These are phyloP conservation scores for Stentor coeruleus DNA, from an alignment of 73 alveolate genomes.

Conservation along the genomic window DNA sequence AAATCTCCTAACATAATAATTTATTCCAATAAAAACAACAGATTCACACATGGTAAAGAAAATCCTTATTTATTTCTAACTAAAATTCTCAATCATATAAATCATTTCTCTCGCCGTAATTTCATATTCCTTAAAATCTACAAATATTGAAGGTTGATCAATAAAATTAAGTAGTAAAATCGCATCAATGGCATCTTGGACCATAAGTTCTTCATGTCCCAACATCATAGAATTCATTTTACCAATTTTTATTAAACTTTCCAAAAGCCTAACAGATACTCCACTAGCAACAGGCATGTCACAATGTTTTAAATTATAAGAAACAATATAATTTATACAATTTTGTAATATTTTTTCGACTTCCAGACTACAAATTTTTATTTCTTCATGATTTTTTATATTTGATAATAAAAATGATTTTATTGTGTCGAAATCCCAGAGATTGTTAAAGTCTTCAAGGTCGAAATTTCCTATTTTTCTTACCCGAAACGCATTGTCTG, in stretches of 20 bases:
- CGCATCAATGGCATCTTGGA: slow-evolving; percentile 8
- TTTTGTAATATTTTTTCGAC: background rate
- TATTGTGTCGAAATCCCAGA: slow-evolving; percentile 9
- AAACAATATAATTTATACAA: background rate
- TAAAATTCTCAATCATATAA: no score
- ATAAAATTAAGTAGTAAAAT: background rate
- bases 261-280: background rate
- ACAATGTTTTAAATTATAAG: background rate
- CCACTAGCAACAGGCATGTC: background rate
- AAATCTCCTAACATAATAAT: no score
- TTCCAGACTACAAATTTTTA: background rate
- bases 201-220: background rate
- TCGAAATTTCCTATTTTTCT: background rate
- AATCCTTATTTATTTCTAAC: no score
- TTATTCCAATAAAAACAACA: no score
- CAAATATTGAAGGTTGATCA: background rate
- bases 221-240: background rate
- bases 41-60: no score
- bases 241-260: background rate
- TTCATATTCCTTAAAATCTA: background rate
- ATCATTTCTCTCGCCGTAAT: no score
- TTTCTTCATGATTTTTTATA: background rate
- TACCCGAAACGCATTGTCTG: background rate
- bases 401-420: background rate
- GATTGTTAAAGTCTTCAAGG: background rate